These are phyloP conservation scores for Coprinopsis cinerea DNA, from an alignment of 768 basidiomycete genomes.

Conservation along the genomic window DNA sequence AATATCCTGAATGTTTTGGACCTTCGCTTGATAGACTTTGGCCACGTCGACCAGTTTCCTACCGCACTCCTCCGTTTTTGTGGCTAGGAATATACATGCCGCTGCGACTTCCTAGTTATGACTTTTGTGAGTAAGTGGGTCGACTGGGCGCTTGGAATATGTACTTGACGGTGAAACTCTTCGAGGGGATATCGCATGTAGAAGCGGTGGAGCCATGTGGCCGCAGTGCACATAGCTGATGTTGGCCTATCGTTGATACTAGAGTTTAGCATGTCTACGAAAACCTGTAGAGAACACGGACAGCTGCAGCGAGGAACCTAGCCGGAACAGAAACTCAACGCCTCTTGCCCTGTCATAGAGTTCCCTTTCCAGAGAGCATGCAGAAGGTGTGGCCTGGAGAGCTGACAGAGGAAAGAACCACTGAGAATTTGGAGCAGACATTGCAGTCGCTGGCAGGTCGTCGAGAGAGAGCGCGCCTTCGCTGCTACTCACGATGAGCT, in stretches of 20 bases:
- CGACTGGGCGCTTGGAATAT: slow-evolving; percentile 14
- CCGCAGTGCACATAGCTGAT: slow-evolving; percentile 80
- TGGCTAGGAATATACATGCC: slow-evolving; percentile 81
- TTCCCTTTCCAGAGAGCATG: slow-evolving; percentile 57
- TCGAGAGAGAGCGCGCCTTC: neutral
- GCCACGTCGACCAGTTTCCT: slow-evolving; percentile 84
- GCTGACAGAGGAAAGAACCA: slow-evolving; percentile 68
- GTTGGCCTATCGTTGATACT: slow-evolving; percentile 47
- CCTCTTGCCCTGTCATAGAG: slow-evolving; percentile 77
- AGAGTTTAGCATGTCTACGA: slow-evolving; percentile 13
- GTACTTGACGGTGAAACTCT: slow-evolving; percentile 74
- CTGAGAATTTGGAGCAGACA: slow-evolving; percentile 33
- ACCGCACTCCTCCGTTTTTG: slow-evolving; percentile 89
- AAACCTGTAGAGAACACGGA: slow-evolving; percentile 33
- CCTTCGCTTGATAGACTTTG: slow-evolving; percentile 65
- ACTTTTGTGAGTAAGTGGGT: slow-evolving; percentile 10
- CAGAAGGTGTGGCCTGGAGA: slow-evolving; percentile 54
- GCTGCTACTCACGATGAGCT: neutral
- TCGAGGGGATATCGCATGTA: slow-evolving; percentile 85
- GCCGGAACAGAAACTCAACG: slow-evolving; percentile 78
- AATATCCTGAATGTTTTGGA: slow-evolving; percentile 44
- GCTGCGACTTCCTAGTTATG: slow-evolving; percentile 69
- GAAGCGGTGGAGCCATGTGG: slow-evolving; percentile 88
- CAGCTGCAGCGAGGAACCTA: slow-evolving; percentile 74
- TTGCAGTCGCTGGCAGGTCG: neutral